These are phyloP conservation scores for Sonneratia alba DNA, from an alignment of 345 rosid genomes.

Conservation along the genomic window DNA sequence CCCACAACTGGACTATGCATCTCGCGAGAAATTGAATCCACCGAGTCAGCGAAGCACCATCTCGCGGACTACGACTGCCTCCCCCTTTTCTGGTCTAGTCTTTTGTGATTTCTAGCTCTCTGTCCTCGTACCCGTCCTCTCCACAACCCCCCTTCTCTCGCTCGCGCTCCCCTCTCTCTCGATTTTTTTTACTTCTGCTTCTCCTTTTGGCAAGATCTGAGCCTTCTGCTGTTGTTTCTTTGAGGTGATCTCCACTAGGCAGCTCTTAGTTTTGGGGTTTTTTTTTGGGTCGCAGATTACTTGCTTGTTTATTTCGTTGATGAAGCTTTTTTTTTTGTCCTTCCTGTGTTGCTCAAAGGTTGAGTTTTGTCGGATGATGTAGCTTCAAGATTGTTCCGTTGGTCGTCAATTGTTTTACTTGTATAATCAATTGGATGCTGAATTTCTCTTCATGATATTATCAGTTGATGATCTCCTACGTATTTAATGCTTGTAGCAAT, in stretches of 20 bases:
- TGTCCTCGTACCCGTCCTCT: background rate
- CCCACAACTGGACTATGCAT: no score
- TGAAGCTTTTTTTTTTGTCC: background rate
- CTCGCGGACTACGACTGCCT: background rate
- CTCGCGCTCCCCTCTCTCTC: background rate
- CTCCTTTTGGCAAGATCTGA: background rate
- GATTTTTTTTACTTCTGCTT: background rate
- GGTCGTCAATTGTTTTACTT: background rate
- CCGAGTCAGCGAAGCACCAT: background rate
- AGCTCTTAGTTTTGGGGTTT: background rate
- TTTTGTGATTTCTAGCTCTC: no score
- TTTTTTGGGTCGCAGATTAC: background rate
- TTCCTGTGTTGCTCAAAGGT: background rate
- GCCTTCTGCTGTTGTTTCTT: background rate
- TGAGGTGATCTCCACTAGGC: conserved; percentile 1
- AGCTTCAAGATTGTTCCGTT: background rate
- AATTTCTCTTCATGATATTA: background rate
- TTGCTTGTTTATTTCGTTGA: background rate
- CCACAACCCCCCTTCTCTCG: background rate
- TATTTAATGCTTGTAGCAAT: background rate
- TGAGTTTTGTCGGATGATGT: background rate
- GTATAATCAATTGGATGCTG: background rate
- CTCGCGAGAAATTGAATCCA: no score
- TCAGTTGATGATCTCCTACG: background rate
- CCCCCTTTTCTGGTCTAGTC: no score